phyloP scores from a whole-genome alignment of 495 filamentous ascomycete species.

The Elaphomyces granulatus region DNA sequence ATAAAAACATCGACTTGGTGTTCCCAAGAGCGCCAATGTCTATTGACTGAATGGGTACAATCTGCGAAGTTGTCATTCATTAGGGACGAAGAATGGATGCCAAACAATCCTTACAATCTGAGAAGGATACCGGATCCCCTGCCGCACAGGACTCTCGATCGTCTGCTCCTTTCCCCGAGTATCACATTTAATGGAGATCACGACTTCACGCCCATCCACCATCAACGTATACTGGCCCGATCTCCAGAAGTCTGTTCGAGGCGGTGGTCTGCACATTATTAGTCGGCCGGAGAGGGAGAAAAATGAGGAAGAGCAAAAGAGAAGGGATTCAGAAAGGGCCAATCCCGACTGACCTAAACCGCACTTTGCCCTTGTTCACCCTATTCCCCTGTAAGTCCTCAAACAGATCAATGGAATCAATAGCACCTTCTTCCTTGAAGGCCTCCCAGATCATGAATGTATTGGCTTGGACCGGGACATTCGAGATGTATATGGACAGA shows the following conservation, averaged over 20 bases:
- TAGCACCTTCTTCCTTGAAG: conserved; percentile 26
- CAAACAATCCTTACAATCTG: neutral
- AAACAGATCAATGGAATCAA: conserved; percentile 31
- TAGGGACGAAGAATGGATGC: too few species aligned
- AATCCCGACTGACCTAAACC: conserved; percentile 32
- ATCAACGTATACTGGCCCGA: conserved; percentile 14
- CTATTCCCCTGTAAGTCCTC: conserved; percentile 20
- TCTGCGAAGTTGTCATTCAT: too few species aligned
- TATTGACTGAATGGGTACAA: conserved; percentile 15
- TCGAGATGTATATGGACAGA: conserved; percentile 20
- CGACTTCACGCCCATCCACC: conserved; percentile 8
- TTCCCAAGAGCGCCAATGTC: conserved; percentile 21
- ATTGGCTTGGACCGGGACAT: conserved; percentile 20
- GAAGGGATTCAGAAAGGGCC: neutral
- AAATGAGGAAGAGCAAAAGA: neutral
- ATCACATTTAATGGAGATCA: conserved; percentile 11
- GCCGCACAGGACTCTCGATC: neutral
- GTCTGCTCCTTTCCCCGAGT: neutral
- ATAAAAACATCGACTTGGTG: conserved; percentile 15
- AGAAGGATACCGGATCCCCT: neutral
- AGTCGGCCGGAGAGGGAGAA: neutral
- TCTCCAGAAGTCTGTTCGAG: conserved; percentile 27
- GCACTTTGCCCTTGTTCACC: conserved; percentile 20
- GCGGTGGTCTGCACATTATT: conserved; percentile 26
- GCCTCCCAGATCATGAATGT: conserved; percentile 24